phyloP scores from a whole-genome alignment of 352 stramenopile species.

The Phytophthora ramorum region DNA sequence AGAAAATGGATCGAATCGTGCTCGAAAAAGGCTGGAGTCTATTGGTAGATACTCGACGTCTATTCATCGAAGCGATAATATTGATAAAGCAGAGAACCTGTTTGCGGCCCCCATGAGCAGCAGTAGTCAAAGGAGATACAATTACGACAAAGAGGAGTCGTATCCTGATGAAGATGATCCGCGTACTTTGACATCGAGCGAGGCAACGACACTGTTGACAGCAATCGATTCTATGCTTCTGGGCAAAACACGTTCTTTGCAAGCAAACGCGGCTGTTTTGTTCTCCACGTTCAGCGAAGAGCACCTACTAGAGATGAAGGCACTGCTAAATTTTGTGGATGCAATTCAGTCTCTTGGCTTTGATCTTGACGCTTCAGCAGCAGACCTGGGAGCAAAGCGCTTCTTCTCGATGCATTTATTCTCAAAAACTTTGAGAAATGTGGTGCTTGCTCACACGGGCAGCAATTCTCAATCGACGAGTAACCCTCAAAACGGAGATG shows the following conservation, averaged over 20 bases:
- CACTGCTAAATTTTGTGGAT: conserved; percentile 70
- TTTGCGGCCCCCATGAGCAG: conserved; percentile 47
- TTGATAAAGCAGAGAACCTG: conserved; percentile 80
- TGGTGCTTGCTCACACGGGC: conserved; percentile 36
- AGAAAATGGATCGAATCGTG: conserved; percentile 21
- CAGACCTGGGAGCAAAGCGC: conserved; percentile 78
- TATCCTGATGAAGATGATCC: conserved; percentile 26
- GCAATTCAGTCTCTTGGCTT: conserved; percentile 78
- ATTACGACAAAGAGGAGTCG: conserved; percentile 16
- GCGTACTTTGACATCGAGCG: conserved; percentile 24
- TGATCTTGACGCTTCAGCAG: conserved; percentile 77
- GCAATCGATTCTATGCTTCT: conserved; percentile 46
- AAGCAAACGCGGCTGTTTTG: conserved; percentile 57
- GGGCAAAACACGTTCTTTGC: conserved; percentile 22
- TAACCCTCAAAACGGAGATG: conserved; percentile 33
- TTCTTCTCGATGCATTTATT: conserved; percentile 82
- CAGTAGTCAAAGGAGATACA: conserved; percentile 24
- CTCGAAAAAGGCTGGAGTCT: conserved; percentile 41
- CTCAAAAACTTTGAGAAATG: conserved; percentile 56
- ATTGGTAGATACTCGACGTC: conserved; percentile 79
- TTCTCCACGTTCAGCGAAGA: conserved; percentile 75
- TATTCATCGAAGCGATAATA: conserved; percentile 60
- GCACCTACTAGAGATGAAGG: conserved; percentile 77
- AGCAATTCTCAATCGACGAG: conserved; percentile 6
- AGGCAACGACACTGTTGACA: conserved; percentile 37